These are phyloP conservation scores for Aspergillus neotritici DNA, from an alignment of 2,329 filamentous ascomycete genomes.

Conservation along the genomic window DNA sequence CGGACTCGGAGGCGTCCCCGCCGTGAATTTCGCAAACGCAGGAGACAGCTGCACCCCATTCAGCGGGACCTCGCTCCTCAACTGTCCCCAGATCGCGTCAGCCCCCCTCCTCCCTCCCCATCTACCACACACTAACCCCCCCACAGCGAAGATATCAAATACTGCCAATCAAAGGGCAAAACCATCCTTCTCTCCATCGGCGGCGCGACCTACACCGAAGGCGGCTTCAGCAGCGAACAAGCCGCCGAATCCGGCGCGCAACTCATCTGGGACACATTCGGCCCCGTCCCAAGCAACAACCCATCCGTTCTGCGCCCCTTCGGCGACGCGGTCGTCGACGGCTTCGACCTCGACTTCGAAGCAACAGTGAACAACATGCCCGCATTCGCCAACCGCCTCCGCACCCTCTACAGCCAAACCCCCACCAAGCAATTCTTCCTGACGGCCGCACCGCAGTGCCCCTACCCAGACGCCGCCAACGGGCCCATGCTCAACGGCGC, in stretches of 20 bases:
- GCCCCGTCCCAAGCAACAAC: constrained; percentile 43
- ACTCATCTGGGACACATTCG: constrained; percentile 66
- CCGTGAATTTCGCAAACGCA: constrained; percentile 61
- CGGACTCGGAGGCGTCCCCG: constrained; percentile 44
- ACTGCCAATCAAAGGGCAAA: constrained; percentile 62
- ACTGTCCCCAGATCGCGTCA: constrained; percentile 62
- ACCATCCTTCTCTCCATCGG: constrained; percentile 68
- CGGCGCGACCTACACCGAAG: constrained; percentile 64
- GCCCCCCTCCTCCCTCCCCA: constrained; percentile 12
- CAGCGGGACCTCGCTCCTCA: constrained; percentile 51
- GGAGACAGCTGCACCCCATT: constrained; percentile 57
- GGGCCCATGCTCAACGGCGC: constrained; percentile 51
- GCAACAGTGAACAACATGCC: constrained; percentile 54
- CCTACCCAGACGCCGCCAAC: constrained; percentile 58
- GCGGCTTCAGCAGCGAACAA: constrained; percentile 52
- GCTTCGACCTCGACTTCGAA: constrained; percentile 75
- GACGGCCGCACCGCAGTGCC: constrained; percentile 63
- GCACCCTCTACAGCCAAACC: constrained; percentile 49
- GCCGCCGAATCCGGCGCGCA: constrained; percentile 55
- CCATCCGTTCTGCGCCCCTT: constrained; percentile 64
- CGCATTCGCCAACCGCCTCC: constrained; percentile 56
- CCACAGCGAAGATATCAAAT: constrained; percentile 42
- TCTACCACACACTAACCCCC: not conserved
- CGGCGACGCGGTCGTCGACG: constrained; percentile 60
- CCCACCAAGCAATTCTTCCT: constrained; percentile 53